Conservation (phyloP, 331 rosid species). For the Telfairia occidentalis region DNA sequence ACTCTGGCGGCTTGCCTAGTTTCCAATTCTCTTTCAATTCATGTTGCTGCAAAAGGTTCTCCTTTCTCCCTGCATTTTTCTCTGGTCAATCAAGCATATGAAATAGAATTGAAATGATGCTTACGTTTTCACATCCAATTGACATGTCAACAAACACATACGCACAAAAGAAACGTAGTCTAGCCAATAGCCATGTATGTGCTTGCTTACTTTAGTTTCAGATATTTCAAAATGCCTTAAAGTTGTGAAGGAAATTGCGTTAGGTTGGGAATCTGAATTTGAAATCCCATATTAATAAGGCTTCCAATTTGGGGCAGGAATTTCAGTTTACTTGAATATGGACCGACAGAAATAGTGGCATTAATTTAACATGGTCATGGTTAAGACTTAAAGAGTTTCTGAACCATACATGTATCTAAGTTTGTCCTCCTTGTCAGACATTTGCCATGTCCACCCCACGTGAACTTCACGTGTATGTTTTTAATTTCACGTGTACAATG, state of each 20-base stretch:
- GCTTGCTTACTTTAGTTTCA: neutral
- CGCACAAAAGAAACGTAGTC: neutral
- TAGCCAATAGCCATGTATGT: neutral
- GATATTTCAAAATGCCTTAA: neutral
- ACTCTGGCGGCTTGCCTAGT: neutral
- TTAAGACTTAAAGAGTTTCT: neutral
- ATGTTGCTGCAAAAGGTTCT: neutral
- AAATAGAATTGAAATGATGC: neutral
- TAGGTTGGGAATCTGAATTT: neutral
- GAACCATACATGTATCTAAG: constrained; percentile 5
- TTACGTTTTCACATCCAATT: neutral
- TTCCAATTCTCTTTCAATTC: neutral
- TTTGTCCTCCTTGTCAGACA: constrained; percentile 11
- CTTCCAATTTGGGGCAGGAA: neutral
- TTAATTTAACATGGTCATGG: neutral
- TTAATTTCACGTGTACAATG: constrained; percentile 7
- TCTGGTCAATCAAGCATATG: neutral
- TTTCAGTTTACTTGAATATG: neutral
- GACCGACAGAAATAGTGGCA: neutral
- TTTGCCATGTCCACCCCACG: neutral
- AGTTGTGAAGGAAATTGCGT: neutral
- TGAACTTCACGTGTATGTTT: constrained; percentile 8
- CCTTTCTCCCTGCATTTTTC: neutral
- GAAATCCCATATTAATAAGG: neutral
- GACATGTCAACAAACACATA: neutral